phyloP scores from a whole-genome alignment of 2,329 filamentous ascomycete species.

The Ophidiomyces ophidiicola region DNA sequence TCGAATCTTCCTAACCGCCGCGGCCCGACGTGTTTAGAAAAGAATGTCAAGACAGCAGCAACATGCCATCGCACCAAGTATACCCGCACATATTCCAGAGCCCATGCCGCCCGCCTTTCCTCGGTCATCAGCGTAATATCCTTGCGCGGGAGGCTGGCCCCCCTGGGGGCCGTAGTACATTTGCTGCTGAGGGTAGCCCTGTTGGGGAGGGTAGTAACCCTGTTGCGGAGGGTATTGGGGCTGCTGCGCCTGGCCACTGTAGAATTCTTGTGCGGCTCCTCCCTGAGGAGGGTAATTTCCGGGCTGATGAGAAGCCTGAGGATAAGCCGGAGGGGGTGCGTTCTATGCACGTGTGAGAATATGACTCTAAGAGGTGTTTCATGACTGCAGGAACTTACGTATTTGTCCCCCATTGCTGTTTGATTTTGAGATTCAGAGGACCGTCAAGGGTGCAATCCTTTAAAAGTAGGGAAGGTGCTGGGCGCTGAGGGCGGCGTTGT shows the following conservation, averaged over 20 bases:
- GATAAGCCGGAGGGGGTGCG: conserved; percentile 12
- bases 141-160: conserved; percentile 28
- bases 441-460: not conserved
- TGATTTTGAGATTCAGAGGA: not conserved
- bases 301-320: conserved; percentile 5
- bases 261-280: conserved; percentile 26
- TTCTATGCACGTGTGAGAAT: conserved; percentile 1
- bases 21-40: conserved; percentile 26
- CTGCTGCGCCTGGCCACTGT: conserved; percentile 15
- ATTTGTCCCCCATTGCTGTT: conserved; percentile 7
- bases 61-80: conserved; percentile 37
- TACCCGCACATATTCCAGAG: conserved; percentile 35
- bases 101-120: conserved; percentile 22
- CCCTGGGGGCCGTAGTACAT: conserved; percentile 31
- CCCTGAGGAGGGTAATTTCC: conserved; percentile 9
- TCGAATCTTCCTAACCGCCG: not conserved
- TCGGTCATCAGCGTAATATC: conserved; percentile 28
- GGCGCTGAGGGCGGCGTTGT: not conserved
- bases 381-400: too few relatives aligned
- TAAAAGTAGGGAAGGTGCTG: not conserved
- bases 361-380: not conserved
- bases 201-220: conserved; percentile 23
- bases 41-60: conserved; percentile 41
- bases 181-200: conserved; percentile 21
- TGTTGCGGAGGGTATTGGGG: conserved; percentile 19